Base-by-base conservation (phyloP, 2,329 filamentous ascomycete genomes). In the Fusarium pseudograminearum region DNA sequence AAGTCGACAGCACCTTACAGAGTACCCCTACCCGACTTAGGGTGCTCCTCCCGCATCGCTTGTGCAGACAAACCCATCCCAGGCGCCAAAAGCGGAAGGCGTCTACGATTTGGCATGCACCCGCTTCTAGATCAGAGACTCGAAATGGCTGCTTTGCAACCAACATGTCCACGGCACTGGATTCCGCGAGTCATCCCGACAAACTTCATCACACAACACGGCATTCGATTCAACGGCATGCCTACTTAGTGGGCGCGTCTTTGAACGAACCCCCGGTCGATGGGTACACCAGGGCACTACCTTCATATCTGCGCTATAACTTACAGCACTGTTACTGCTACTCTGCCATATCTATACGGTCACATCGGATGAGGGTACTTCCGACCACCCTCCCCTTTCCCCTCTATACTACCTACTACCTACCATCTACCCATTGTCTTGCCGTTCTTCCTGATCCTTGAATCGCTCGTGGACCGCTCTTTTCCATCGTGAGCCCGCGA, bases 21-120 rank as follows among this genome's bases (percentile, higher is more conserved):
- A 47, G 14, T 28, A 45, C 38, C 59, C 51, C 45, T 64, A 66
- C 55, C 61, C 20, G 28, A 55, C 50, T 47, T 42, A 44, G 41
- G 41, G 41, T 28, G 45, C 44, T 56, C 51, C 61, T 65, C 52
- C 64, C 68, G 56, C 54, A 45, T 65, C 62, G 61, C 62, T 65
- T 65, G 67, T 67, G 44, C 33, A 56, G 28, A 58, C 62, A 56
- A 61, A 58, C 67, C 56, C 34, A 52, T 41, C 34, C 33, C 22
- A 57, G 53, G 68, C 61, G 62, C 70, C 65, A 62, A 67, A 74
- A 75, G 68, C 67, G 73, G 73, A 74, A 74, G 73, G 72, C 72
- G 73, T 55, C 59, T 72, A 67, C 57, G 57, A 73, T 63, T 59
- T 59, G 54, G 26, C 64, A 69, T 62, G 61, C 67, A 73, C 58